A percentile compares a stretch with the other conserved stretches of the same genome.
phyloP scores from a whole-genome alignment of 225 moss, liverwort and hornwort species.

The Straminergon stramineum region DNA sequence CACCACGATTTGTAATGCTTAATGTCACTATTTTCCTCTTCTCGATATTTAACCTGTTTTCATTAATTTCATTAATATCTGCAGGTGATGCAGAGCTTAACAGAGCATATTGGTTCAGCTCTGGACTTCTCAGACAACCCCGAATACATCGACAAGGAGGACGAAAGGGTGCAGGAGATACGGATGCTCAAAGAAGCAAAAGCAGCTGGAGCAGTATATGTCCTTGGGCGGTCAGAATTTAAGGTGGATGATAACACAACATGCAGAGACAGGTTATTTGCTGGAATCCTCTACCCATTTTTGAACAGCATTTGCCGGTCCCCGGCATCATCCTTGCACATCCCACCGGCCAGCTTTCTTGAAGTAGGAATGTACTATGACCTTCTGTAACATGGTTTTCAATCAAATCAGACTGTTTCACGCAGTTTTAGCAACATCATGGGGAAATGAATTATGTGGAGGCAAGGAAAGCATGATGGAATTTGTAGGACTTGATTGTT shows the following conservation, averaged over 20 bases:
- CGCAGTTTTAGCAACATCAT: not conserved
- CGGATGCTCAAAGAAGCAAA: slow-evolving; percentile 39
- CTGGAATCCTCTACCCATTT: slow-evolving; percentile 57
- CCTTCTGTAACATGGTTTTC: not conserved
- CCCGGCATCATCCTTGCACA: slow-evolving; percentile 49
- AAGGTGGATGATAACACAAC: slow-evolving; percentile 33
- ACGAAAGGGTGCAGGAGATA: slow-evolving; percentile 24
- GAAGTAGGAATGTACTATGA: slow-evolving; percentile 79
- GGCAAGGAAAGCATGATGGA: not conserved
- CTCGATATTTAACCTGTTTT: not conserved
- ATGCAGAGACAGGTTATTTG: slow-evolving; percentile 21
- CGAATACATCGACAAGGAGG: not conserved
- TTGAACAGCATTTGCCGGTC: slow-evolving; percentile 70
- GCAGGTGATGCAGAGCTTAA: slow-evolving; percentile 30
- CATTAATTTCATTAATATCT: not conserved
- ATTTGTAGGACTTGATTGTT: not conserved
- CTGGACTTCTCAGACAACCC: slow-evolving; percentile 12
- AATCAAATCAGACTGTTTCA: not conserved
- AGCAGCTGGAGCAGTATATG: slow-evolving; percentile 64
- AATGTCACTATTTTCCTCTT: not conserved
- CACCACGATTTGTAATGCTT: not conserved
- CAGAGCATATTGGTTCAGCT: slow-evolving; percentile 29
- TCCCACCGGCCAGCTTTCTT: slow-evolving; percentile 52
- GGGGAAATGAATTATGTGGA: not conserved
- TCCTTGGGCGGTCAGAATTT: slow-evolving; percentile 65